These are phyloP conservation scores for Zymoseptoria tritici DNA, from an alignment of 2,329 filamentous ascomycete species.

Conservation along the genomic window DNA sequence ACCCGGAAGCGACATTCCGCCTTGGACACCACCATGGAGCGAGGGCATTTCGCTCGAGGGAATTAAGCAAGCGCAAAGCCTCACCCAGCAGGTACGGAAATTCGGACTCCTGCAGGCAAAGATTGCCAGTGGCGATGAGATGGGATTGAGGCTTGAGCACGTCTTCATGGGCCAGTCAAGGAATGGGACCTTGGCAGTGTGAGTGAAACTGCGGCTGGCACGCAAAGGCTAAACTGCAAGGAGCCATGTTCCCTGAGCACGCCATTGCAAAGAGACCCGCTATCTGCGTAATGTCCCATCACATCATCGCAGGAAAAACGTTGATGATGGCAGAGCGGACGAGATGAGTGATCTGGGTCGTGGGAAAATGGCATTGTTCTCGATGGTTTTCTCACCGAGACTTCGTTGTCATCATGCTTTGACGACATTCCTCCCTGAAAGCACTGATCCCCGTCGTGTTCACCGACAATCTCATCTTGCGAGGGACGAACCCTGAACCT, in stretches of 20 bases:
- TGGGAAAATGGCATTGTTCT: not conserved
- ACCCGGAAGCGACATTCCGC: not conserved
- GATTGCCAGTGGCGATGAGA: not conserved
- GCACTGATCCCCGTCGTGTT: no score
- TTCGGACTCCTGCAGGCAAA: not conserved
- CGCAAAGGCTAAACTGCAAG: not conserved
- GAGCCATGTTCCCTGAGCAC: not conserved
- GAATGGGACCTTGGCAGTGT: slow-evolving; percentile 1
- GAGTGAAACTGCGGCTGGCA: not conserved
- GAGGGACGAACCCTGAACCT: not conserved
- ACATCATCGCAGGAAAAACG: not conserved
- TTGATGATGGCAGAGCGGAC: not conserved
- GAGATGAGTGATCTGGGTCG: not conserved
- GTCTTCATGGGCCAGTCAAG: slow-evolving; percentile 3
- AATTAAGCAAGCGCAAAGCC: not conserved
- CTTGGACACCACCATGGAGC: not conserved
- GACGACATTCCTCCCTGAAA: not conserved
- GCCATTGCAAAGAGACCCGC: not conserved
- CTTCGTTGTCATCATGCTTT: not conserved
- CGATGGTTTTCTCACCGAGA: not conserved
- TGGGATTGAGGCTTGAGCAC: not conserved
- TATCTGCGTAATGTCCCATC: not conserved
- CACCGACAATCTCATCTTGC: not conserved
- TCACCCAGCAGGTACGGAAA: not conserved
- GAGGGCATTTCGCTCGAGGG: not conserved